Percentiles rank a stretch among this genome's conserved stretches.
These are phyloP conservation scores for Coniochaeta pulveracea DNA, from an alignment of 2,329 filamentous ascomycete genomes.

Conservation along the genomic window DNA sequence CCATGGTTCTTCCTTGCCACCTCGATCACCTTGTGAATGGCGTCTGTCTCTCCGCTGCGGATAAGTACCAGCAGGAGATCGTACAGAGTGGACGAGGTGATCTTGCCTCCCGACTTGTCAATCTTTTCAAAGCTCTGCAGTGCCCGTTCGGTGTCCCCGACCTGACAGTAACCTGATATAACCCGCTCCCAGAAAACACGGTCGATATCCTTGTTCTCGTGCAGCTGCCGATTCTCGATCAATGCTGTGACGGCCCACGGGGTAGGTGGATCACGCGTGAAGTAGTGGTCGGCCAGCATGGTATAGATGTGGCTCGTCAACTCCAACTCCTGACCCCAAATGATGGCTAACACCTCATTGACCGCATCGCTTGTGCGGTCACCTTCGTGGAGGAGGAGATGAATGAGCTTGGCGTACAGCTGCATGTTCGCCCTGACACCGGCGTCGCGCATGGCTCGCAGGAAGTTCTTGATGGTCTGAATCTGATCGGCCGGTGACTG, in stretches of 20 bases:
- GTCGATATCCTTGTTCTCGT: slow-evolving; percentile 30
- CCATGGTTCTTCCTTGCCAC: slow-evolving; percentile 14
- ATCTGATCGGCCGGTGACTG: slow-evolving; percentile 36
- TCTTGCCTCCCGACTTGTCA: slow-evolving; percentile 24
- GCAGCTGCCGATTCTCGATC: slow-evolving; percentile 43
- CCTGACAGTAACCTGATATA: slow-evolving; percentile 52
- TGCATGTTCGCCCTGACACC: slow-evolving; percentile 49
- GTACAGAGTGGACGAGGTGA: slow-evolving; percentile 29
- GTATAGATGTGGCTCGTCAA: slow-evolving; percentile 61
- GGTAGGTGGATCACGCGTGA: slow-evolving; percentile 45
- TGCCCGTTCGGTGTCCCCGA: slow-evolving; percentile 37
- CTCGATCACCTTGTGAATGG: slow-evolving; percentile 15
- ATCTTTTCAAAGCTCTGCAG: slow-evolving; percentile 36
- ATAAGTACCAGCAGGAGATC: slow-evolving; percentile 26
- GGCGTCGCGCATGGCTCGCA: slow-evolving; percentile 44
- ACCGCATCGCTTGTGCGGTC: slow-evolving; percentile 36
- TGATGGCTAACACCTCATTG: slow-evolving; percentile 49
- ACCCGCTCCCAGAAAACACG: slow-evolving; percentile 59
- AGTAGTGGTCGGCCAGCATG: slow-evolving; percentile 58
- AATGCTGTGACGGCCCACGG: slow-evolving; percentile 47
- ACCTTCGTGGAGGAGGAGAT: slow-evolving; percentile 42
- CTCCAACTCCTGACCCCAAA: slow-evolving; percentile 39
- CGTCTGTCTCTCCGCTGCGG: slow-evolving; percentile 9
- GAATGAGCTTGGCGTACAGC: slow-evolving; percentile 60
- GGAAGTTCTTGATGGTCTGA: slow-evolving; percentile 37